phyloP scores from a whole-genome alignment of 176 grass and related monocot species.

The Phoenix roebelenii region DNA sequence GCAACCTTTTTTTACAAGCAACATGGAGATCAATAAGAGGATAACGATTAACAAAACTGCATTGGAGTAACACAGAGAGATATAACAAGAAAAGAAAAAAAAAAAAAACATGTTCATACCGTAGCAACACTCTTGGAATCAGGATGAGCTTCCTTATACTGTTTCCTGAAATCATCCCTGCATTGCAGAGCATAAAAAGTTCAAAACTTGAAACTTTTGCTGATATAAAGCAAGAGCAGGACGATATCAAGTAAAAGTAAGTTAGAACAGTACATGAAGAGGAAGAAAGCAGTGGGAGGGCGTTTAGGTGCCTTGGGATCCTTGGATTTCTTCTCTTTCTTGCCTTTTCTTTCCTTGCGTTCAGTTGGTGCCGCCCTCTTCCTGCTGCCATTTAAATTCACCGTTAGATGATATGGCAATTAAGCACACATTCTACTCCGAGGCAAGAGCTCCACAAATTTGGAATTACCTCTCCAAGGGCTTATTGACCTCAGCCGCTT shows the following conservation, averaged over 20 bases:
- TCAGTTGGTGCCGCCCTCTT: slow-evolving; percentile 23
- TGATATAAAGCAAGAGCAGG: background rate
- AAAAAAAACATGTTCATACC: slow-evolving; percentile 3
- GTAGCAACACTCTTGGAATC: slow-evolving; percentile 38
- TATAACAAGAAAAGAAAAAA: background rate
- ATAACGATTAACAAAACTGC: background rate
- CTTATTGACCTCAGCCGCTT: slow-evolving; percentile 39
- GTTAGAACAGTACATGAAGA: slow-evolving; percentile 49
- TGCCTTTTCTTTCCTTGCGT: slow-evolving; percentile 21
- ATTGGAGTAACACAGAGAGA: background rate
- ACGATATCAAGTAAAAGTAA: background rate
- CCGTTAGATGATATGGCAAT: background rate
- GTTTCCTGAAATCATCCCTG: slow-evolving; percentile 77
- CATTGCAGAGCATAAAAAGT: background rate
- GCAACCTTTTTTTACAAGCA: slow-evolving; percentile 24
- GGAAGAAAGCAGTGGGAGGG: slow-evolving; percentile 67
- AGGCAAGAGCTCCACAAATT: background rate
- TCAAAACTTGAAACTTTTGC: too few relatives aligned
- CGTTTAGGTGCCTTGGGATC: slow-evolving; percentile 46
- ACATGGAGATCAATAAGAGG: background rate
- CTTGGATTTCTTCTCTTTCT: slow-evolving; percentile 35
- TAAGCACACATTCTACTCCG: background rate
- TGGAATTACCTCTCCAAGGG: slow-evolving; percentile 23
- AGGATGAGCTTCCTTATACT: slow-evolving; percentile 63
- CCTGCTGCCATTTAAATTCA: slow-evolving; percentile 12